These are phyloP conservation scores for Calonectria ilicicola DNA, from an alignment of 2,329 filamentous ascomycete genomes.

Conservation along the genomic window DNA sequence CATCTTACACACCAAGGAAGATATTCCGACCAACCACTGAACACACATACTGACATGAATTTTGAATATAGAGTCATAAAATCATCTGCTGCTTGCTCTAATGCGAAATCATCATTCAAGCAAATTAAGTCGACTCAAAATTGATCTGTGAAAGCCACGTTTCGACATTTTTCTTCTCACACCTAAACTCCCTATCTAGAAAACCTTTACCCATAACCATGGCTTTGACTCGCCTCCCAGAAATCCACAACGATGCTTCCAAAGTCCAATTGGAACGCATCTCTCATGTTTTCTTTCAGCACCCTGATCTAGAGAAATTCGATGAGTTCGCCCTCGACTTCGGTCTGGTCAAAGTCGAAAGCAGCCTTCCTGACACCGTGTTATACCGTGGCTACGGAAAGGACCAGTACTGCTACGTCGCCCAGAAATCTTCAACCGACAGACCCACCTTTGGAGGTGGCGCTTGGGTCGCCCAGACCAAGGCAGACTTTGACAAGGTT, in stretches of 20 bases:
- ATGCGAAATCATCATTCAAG: neutral
- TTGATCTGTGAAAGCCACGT: neutral
- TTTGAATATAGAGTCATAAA: too few relatives aligned
- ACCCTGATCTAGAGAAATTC: neutral
- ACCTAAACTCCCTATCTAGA: neutral
- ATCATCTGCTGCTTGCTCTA: too few relatives aligned
- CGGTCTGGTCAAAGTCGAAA: neutral
- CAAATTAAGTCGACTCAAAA: too few relatives aligned
- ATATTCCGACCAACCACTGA: neutral
- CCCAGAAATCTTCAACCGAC: neutral
- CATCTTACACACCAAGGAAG: neutral
- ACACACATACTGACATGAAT: neutral
- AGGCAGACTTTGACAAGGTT: constrained; percentile 18
- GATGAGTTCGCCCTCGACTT: constrained; percentile 7
- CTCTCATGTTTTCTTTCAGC: constrained; percentile 15
- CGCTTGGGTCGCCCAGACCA: constrained; percentile 9
- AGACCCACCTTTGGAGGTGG: neutral
- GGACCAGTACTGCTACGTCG: constrained; percentile 18
- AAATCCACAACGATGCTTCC: constrained; percentile 7
- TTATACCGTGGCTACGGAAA: constrained; percentile 13
- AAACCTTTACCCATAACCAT: neutral
- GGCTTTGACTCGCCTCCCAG: neutral
- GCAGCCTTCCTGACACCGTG: neutral
- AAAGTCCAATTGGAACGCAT: constrained; percentile 10
- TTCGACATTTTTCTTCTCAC: neutral